Percentiles rank a stretch among this genome's conserved stretches.
Conservation (phyloP, 1,139 yeast genomes). For the Protomyces inouyei region DNA sequence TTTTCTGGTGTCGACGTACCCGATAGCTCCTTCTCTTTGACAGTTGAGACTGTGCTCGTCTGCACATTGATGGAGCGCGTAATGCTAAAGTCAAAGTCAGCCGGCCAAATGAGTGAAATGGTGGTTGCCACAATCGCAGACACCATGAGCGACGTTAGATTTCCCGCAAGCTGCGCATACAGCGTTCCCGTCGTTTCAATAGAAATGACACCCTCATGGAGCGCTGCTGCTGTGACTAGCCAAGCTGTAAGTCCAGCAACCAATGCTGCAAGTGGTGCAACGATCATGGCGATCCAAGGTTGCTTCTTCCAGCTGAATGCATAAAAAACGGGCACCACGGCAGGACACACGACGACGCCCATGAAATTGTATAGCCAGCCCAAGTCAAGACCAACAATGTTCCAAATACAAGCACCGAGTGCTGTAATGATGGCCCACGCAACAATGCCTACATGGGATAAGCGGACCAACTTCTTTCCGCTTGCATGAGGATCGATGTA, state of each 20-base stretch:
- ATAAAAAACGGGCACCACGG: constrained; percentile 37
- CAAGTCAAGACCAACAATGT: constrained; percentile 38
- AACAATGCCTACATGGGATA: constrained; percentile 32
- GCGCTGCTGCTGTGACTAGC: constrained; percentile 34
- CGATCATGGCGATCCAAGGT: constrained; percentile 30
- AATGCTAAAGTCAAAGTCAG: constrained; percentile 42
- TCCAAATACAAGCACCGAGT: constrained; percentile 35
- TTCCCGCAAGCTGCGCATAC: constrained; percentile 42
- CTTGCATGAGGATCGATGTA: constrained; percentile 47
- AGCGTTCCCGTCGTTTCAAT: constrained; percentile 37
- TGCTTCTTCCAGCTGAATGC: constrained; percentile 45
- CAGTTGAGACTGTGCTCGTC: too few relatives aligned
- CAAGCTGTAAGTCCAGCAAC: constrained; percentile 41
- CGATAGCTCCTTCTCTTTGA: not conserved
- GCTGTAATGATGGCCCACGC: constrained; percentile 24
- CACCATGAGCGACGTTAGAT: constrained; percentile 38
- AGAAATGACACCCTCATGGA: constrained; percentile 27
- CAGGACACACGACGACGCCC: constrained; percentile 36
- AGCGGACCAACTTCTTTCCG: constrained; percentile 43
- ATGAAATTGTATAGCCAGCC: constrained; percentile 41
- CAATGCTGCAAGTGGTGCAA: constrained; percentile 37
- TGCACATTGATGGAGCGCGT: constrained; percentile 38
- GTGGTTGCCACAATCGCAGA: constrained; percentile 8
- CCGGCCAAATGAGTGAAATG: constrained; percentile 39
- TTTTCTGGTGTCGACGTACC: not conserved